Evolutionary conservation across 495 filamentous ascomycete genomes (phyloP), one percentile per base, ranked within the genome.

Genomic region (Hypoxylon intermedium): DNA sequence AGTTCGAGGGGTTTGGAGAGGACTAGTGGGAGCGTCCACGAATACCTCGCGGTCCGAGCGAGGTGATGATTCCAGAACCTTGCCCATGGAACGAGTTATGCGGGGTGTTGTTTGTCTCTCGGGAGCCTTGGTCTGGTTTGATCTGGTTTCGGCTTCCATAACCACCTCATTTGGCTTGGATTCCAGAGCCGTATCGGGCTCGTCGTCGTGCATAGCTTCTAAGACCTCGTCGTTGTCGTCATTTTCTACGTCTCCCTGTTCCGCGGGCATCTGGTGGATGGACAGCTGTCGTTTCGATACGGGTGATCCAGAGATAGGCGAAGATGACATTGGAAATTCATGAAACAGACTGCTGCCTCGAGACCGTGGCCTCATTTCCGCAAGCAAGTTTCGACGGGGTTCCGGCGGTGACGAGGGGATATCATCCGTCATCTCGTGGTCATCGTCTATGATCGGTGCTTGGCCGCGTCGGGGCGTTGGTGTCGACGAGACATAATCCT

Each of bases 401-500:
- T 79, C 75, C 1, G 81, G 83, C 5, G 83, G 82, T 2, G 84
- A 85, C 4, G 82, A 86, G 7, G 78, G 77, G 41, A 69, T 26
- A 31, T 76, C 76, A 13, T 80, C 82, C 2, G 54, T 70, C 67
- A 75, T 70, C 26, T 77, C 77, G 31, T 72, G 61, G 12, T 79
- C 73, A 9, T 76, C 74, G 0, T 71, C 67, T 5, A 79, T 70
- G 7, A 72, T 51, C 12, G 70, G 46, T 12, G 71, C 54, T 74
- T 66, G 85, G 71, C 69, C 77, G 65, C 79, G 70, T 5, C 79
- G 71, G 6, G 91, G 90, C 0, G 91, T 95, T 1, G 92, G 92
- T 6, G 92, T 94, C n/a, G 89, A 95, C 2, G 83, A 84, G 36
- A 93, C 77, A 62, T 84, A 90, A 12, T 84, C 82, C 70, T 89